A percentile compares a stretch with the other conserved stretches of the same genome.
phyloP scores from a whole-genome alignment of 176 grass and related monocot species.

The Saccharum spontaneum region DNA sequence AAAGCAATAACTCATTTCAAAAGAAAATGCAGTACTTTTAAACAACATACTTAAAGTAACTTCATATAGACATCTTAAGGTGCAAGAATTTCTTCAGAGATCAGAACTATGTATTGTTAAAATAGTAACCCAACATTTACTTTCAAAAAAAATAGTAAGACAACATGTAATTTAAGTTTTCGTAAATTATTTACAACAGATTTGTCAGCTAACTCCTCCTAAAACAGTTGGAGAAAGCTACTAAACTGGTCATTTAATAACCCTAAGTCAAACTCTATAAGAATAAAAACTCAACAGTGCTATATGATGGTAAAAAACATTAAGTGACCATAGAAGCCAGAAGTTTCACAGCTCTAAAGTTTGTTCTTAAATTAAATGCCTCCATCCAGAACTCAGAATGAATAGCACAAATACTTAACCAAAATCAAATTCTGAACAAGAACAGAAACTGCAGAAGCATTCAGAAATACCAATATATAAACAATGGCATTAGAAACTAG shows the following conservation, averaged over 20 bases:
- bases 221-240: not conserved
- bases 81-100: not conserved
- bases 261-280: not conserved
- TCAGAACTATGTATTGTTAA: not conserved
- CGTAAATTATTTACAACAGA: not conserved
- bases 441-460: not conserved
- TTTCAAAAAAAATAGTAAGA: not conserved
- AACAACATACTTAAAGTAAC: not conserved
- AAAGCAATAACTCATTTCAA: not conserved
- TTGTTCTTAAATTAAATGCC: not conserved
- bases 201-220: not conserved
- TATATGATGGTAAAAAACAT: not conserved
- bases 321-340: not conserved
- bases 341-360: not conserved
- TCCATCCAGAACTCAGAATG: not conserved
- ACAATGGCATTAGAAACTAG: constrained; percentile 2
- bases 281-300: not conserved
- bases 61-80: not conserved
- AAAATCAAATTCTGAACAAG: not conserved
- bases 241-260: not conserved
- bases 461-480: constrained; percentile 3
- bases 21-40: not conserved
- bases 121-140: not conserved
- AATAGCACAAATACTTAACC: not conserved
- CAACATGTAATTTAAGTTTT: not conserved